Percentiles rank a stretch among this genome's conserved stretches.
Conservation (phyloP, 2,329 filamentous ascomycete species). For the Herpotrichia juniperi region DNA sequence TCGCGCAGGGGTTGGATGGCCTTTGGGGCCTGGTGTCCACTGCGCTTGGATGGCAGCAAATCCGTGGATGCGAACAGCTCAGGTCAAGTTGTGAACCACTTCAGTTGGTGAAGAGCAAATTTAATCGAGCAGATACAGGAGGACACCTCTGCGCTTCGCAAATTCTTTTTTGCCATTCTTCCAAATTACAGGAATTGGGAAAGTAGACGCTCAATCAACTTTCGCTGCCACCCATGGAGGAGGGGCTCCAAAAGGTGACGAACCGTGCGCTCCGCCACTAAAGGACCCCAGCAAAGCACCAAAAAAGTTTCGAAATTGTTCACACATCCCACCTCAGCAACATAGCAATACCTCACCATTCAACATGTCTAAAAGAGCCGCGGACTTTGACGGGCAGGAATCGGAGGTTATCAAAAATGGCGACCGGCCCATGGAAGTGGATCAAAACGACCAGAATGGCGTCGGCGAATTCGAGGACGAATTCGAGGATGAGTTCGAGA, state of each 20-base stretch:
- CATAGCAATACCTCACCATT: neutral
- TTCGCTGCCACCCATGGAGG: no score
- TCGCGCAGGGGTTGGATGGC: neutral
- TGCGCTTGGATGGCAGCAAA: neutral
- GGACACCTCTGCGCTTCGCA: no score
- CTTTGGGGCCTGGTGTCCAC: conserved; percentile 12
- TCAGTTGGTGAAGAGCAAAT: no score
- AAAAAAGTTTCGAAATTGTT: conserved; percentile 24
- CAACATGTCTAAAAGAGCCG: conserved; percentile 66
- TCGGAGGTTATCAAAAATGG: conserved; percentile 65
- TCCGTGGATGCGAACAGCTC: neutral
- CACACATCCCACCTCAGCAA: neutral
- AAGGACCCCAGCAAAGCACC: conserved; percentile 15
- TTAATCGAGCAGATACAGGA: no score
- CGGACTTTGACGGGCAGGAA: conserved; percentile 58
- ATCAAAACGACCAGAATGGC: conserved; percentile 52
- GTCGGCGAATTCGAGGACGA: conserved; percentile 88
- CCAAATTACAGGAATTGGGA: no score
- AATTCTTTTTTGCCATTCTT: no score
- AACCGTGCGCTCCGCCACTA: conserved; percentile 6
- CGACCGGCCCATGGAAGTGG: conserved; percentile 61
- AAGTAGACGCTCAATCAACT: no score
- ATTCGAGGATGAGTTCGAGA: conserved; percentile 91
- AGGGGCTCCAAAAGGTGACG: conserved; percentile 3
- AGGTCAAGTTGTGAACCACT: no score